phyloP scores from a whole-genome alignment of 352 stramenopile genomes.

The Elongisporangium senticosum region DNA sequence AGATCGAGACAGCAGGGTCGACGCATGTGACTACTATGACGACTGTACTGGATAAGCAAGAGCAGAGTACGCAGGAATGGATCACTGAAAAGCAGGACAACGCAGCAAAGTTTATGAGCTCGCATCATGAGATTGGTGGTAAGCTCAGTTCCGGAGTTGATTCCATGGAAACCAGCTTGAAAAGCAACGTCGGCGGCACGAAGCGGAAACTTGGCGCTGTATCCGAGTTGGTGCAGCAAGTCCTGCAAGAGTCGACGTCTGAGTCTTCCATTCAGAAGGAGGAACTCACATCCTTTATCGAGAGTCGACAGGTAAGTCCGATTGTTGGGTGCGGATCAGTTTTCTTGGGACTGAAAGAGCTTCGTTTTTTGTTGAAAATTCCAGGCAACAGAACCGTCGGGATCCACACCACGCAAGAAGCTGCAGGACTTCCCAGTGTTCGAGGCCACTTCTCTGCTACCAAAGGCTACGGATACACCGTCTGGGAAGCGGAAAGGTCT shows the following conservation, averaged over 20 bases:
- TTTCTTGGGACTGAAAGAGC: not conserved
- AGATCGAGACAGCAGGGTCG: slow-evolving; percentile 5
- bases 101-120: slow-evolving; percentile 22
- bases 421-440: slow-evolving; percentile 33
- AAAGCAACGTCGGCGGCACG: slow-evolving; percentile 19
- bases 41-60: slow-evolving; percentile 8
- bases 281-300: slow-evolving; percentile 36
- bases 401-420: slow-evolving; percentile 40
- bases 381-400: slow-evolving; percentile 32
- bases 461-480: too few species aligned
- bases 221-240: slow-evolving; percentile 15
- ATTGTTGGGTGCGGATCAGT: not conserved
- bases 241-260: slow-evolving; percentile 20
- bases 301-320: slow-evolving; percentile 40
- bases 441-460: slow-evolving; percentile 16
- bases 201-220: slow-evolving; percentile 24
- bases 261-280: slow-evolving; percentile 26
- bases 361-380: not conserved
- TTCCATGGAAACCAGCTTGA: slow-evolving; percentile 22
- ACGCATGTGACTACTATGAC: slow-evolving; percentile 11
- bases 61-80: slow-evolving; percentile 18
- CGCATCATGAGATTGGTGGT: slow-evolving; percentile 22
- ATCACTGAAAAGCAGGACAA: slow-evolving; percentile 12
- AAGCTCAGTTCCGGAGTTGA: slow-evolving; percentile 18
- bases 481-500: too few species aligned